Base-by-base conservation (phyloP, 495 filamentous ascomycete genomes). In the Xeromyces bisporus region DNA sequence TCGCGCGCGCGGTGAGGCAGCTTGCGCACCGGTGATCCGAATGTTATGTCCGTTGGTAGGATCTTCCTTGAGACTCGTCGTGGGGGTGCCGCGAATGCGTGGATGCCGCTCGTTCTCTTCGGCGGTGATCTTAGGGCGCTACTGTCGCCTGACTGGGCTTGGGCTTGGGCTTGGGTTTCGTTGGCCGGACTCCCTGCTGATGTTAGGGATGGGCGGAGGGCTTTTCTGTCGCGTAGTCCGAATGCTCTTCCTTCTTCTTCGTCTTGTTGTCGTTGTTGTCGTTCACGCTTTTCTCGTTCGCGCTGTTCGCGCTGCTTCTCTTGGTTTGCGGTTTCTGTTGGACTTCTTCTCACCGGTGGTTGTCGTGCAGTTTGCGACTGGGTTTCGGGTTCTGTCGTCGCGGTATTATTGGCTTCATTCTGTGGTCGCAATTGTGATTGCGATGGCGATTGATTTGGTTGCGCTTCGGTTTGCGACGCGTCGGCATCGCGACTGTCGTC, bases 261-360 rank as follows among this genome's bases (percentile, higher is more conserved):
- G 60, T 53, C 26, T 75, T 40, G 10, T 73, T n/a, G n/a, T n/a
- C n/a, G n/a, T n/a, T n/a, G n/a, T n/a, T n/a, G n/a, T n/a, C n/a
- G 69, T 67, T 43, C 69, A 67, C 38, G 73, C 66, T 11, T 79
- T 46, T 40, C 69, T 78, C 3, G 73, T 63, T 39, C 64, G 67
- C 0, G 73, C 79, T 3, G n/a, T n/a, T n/a, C n/a, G n/a, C n/a
- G n/a, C n/a, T n/a, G n/a, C n/a, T n/a, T n/a, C n/a, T n/a, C n/a
- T n/a, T n/a, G n/a, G n/a, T n/a, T n/a, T n/a, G n/a, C n/a, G n/a
- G n/a, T n/a, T n/a, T n/a, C n/a, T n/a, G n/a, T n/a, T n/a, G n/a
- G n/a, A n/a, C n/a, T n/a, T n/a, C n/a, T n/a, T n/a, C n/a, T n/a
- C n/a, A n/a, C n/a, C n/a, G n/a, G n/a, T n/a, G n/a, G n/a, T n/a